Evolutionary conservation across 192 early-diverging fungal species (phyloP).

Genomic region (Jimgerdemannia flammicorona): DNA sequence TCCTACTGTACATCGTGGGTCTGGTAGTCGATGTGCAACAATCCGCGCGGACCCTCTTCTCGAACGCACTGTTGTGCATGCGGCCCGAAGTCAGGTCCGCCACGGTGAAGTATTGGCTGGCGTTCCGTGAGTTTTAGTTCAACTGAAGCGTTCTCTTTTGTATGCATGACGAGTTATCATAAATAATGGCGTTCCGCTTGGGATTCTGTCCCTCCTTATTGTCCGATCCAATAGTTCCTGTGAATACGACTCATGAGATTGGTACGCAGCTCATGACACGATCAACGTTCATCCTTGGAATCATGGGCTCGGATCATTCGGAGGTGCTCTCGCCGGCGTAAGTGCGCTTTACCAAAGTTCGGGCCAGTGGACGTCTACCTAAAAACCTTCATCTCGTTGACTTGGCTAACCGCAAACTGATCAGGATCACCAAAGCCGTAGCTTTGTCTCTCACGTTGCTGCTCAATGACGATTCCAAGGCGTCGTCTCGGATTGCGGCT

Average conservation of each 20-base stretch:
- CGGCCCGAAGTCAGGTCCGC: neutral
- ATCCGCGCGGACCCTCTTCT: conserved; percentile 44
- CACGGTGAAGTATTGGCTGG: neutral
- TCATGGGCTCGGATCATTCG: conserved; percentile 65
- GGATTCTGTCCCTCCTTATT: neutral
- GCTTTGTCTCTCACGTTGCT: conserved; percentile 66
- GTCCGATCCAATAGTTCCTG: conserved; percentile 13
- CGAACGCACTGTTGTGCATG: conserved; percentile 2
- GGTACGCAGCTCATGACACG: conserved; percentile 46
- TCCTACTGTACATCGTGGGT: too few species aligned
- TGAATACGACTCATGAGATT: conserved; percentile 9
- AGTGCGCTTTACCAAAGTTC: neutral
- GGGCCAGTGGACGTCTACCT: too few species aligned
- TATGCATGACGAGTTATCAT: too few species aligned
- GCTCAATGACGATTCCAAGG: conserved; percentile 52
- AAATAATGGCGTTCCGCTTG: too few species aligned
- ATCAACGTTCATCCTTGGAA: conserved; percentile 70
- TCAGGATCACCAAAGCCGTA: conserved; percentile 50
- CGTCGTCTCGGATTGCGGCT: conserved; percentile 51
- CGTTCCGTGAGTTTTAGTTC: neutral
- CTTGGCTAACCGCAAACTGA: too few species aligned
- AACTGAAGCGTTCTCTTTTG: too few species aligned
- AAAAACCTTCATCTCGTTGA: too few species aligned
- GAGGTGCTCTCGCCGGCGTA: conserved; percentile 26
- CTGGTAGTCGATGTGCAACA: conserved; percentile 59